A percentile compares a stretch with the other conserved stretches of the same genome.
Conservation (phyloP, 2,329 filamentous ascomycete genomes). For the Tolypocladium cylindrosporum region DNA sequence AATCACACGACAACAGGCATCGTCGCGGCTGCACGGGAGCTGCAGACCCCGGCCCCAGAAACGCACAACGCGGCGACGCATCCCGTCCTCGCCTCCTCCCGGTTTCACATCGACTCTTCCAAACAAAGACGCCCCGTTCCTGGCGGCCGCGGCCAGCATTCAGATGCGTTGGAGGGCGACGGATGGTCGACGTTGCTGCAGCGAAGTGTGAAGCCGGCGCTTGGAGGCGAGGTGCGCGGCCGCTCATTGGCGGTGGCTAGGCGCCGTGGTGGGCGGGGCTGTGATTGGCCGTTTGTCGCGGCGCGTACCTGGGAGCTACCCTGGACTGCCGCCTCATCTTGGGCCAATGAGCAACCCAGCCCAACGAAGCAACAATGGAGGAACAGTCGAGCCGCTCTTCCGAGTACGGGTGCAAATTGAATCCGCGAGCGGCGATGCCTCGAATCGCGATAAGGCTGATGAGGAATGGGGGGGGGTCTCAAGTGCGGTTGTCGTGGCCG, state of each 20-base stretch:
- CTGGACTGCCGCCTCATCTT: neutral
- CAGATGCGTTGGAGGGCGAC: neutral
- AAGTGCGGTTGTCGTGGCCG: neutral
- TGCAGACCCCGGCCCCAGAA: neutral
- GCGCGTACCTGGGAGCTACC: neutral
- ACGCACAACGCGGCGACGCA: neutral
- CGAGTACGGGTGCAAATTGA: no score
- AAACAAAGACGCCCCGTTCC: neutral
- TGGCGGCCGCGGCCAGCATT: neutral
- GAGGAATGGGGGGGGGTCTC: neutral
- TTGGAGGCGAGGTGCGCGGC: slow-evolving; percentile 9
- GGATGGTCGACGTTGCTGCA: slow-evolving; percentile 1
- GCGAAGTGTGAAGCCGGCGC: slow-evolving; percentile 28
- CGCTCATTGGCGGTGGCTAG: slow-evolving; percentile 18
- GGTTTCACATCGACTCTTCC: slow-evolving; percentile 1
- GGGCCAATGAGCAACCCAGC: neutral
- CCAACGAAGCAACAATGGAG: no score
- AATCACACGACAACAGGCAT: slow-evolving; percentile 6
- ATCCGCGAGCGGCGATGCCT: neutral
- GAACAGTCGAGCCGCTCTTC: no score
- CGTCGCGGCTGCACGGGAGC: neutral
- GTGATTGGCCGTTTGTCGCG: slow-evolving; percentile 18
- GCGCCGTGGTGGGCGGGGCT: slow-evolving; percentile 13
- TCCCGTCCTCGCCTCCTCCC: neutral
- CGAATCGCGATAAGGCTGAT: neutral